Percentiles rank a stretch among this genome's conserved stretches.
These are phyloP conservation scores for Aureobasidium uvarum DNA, from an alignment of 2,329 filamentous ascomycete genomes.

Conservation along the genomic window DNA sequence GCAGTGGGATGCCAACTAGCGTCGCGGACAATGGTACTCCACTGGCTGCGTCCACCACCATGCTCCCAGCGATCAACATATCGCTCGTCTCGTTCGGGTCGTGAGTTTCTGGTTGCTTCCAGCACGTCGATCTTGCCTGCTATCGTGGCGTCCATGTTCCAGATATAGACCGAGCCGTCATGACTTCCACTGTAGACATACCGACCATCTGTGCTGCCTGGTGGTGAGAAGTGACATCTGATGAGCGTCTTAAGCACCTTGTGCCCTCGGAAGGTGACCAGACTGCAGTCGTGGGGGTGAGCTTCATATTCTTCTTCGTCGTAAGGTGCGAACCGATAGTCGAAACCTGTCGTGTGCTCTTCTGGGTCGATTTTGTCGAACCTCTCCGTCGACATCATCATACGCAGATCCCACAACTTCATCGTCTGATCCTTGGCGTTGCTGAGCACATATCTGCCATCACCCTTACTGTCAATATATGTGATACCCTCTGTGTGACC, in stretches of 20 bases:
- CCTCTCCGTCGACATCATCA: slow-evolving; percentile 73
- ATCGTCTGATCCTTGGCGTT: slow-evolving; percentile 97
- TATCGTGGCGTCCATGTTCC: slow-evolving; percentile 86
- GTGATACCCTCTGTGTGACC: slow-evolving; percentile 65
- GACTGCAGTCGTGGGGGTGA: slow-evolving; percentile 81
- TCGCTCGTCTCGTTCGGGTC: slow-evolving; percentile 55
- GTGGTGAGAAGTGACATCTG: slow-evolving; percentile 90
- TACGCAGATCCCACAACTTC: slow-evolving; percentile 94
- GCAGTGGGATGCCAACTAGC: slow-evolving; percentile 87
- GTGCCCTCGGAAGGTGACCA: slow-evolving; percentile 93
- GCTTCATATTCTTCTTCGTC: slow-evolving; percentile 64
- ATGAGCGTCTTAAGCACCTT: slow-evolving; percentile 86
- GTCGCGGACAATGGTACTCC: slow-evolving; percentile 80
- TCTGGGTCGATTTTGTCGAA: slow-evolving; percentile 58
- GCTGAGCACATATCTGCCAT: slow-evolving; percentile 83
- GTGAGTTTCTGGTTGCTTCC: slow-evolving; percentile 62
- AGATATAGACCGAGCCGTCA: slow-evolving; percentile 86
- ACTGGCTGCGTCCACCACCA: slow-evolving; percentile 57
- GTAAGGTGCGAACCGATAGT: slow-evolving; percentile 70
- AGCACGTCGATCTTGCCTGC: slow-evolving; percentile 76
- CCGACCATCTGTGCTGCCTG: slow-evolving; percentile 77
- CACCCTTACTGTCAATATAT: slow-evolving; percentile 77
- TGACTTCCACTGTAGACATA: slow-evolving; percentile 93
- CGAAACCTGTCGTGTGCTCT: slow-evolving; percentile 63
- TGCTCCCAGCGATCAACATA: slow-evolving; percentile 58